These are phyloP conservation scores for Trichosanthes truncata DNA, from an alignment of 306 rosid species.

Conservation along the genomic window DNA sequence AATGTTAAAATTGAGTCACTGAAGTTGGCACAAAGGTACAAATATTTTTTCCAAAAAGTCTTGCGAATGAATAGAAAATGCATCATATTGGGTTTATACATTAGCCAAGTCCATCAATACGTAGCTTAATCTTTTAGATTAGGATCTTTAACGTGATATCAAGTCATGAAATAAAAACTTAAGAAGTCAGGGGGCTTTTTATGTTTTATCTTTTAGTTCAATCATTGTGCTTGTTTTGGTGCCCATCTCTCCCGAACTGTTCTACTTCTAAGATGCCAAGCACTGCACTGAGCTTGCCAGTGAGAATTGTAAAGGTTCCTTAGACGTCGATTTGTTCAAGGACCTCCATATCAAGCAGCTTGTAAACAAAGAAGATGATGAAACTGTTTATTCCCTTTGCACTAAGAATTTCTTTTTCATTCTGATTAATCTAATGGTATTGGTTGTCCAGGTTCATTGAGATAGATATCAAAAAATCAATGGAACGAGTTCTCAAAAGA, in stretches of 20 bases:
- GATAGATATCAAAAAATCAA: slow-evolving; percentile 55
- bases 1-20: too few relatives aligned
- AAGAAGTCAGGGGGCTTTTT: too few relatives aligned
- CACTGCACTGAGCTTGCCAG: not conserved
- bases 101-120: too few relatives aligned
- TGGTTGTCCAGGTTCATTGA: slow-evolving; percentile 56
- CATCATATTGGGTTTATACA: too few relatives aligned
- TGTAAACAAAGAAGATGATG: not conserved
- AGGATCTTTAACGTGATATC: too few relatives aligned
- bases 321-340: not conserved
- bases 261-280: not conserved
- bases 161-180: too few relatives aligned
- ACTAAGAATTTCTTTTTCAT: not conserved
- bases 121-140: too few relatives aligned
- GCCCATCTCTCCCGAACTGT: not conserved
- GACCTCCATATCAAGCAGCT: not conserved
- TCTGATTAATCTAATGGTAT: not conserved
- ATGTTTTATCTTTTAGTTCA: too few relatives aligned
- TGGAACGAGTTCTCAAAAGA: slow-evolving; percentile 77
- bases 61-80: too few relatives aligned
- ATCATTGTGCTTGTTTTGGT: not conserved
- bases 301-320: not conserved
- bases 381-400: not conserved
- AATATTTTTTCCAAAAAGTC: too few relatives aligned
- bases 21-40: too few relatives aligned